Evolutionary conservation across 139 green algal genomes (phyloP).

Genomic region (Chlamydomonas applanata): DNA sequence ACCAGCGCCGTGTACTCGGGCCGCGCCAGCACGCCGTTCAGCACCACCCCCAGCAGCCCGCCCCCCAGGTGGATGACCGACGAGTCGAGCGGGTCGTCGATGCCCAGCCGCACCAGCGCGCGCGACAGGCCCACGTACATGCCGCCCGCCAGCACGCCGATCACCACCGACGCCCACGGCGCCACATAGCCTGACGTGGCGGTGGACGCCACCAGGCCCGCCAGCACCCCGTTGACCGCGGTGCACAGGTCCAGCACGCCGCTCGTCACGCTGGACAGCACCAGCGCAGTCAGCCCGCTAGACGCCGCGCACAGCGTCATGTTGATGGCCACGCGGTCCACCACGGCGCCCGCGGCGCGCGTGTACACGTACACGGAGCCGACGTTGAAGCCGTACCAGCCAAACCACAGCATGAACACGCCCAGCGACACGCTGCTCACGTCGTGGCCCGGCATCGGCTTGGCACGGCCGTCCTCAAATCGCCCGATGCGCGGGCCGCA

Average conservation of each 20-base stretch:
- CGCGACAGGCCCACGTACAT: conserved; percentile 31
- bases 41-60: conserved; percentile 30
- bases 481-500: conserved; percentile 43
- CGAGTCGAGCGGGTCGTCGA: conserved; percentile 52
- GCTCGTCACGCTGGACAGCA: not conserved
- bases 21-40: conserved; percentile 40
- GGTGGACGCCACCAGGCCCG: conserved; percentile 39
- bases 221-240: conserved; percentile 37
- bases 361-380: conserved; percentile 44
- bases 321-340: conserved; percentile 38
- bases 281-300: not conserved
- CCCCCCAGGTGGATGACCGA: conserved; percentile 36
- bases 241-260: conserved; percentile 40
- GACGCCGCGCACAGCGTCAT: conserved; percentile 32
- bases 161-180: conserved; percentile 43
- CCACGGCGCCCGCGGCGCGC: not conserved
- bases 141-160: conserved; percentile 23
- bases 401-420: conserved; percentile 48
- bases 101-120: conserved; percentile 32
- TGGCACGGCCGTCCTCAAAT: conserved; percentile 36
- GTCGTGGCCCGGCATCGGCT: conserved; percentile 49
- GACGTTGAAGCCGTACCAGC: conserved; percentile 50
- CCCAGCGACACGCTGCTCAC: conserved; percentile 40
- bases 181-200: conserved; percentile 43
- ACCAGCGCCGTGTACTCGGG: conserved; percentile 37